phyloP scores from a whole-genome alignment of 805 yeast species.

The Hermanozyma aechmeae region DNA sequence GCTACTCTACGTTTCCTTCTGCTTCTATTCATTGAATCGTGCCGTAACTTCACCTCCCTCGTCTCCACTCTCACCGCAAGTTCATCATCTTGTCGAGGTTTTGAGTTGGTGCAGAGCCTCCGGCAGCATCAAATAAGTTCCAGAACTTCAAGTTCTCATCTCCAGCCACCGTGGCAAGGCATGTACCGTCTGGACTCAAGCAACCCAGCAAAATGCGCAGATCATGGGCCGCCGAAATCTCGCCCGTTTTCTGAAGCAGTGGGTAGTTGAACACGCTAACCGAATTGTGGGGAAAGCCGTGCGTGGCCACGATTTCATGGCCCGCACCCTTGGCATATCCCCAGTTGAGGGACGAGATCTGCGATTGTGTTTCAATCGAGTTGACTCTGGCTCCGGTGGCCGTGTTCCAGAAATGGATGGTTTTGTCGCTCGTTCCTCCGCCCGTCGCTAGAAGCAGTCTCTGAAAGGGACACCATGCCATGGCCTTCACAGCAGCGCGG shows the following conservation, averaged over 20 bases:
- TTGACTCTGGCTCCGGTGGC: constrained; percentile 81
- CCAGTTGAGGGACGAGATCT: constrained; percentile 92
- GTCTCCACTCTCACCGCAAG: too few species aligned
- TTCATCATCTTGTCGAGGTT: too few species aligned
- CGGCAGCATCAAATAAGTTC: constrained; percentile 89
- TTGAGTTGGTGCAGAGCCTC: too few species aligned
- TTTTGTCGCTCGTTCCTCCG: constrained; percentile 87
- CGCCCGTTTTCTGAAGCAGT: constrained; percentile 78
- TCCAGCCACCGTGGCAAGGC: constrained; percentile 90
- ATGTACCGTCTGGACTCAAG: constrained; percentile 82
- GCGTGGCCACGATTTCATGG: constrained; percentile 82
- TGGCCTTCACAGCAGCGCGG: constrained; percentile 90
- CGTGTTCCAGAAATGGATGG: constrained; percentile 92
- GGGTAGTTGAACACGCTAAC: constrained; percentile 82
- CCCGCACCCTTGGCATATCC: constrained; percentile 68
- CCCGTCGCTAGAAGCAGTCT: constrained; percentile 84
- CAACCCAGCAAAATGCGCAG: constrained; percentile 77
- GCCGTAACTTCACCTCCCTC: too few species aligned
- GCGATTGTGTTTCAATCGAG: constrained; percentile 85
- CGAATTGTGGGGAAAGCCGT: constrained; percentile 85
- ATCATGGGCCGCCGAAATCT: constrained; percentile 80
- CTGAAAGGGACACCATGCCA: constrained; percentile 92
- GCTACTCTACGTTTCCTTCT: too few species aligned
- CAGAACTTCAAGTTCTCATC: constrained; percentile 95
- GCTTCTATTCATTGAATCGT: too few species aligned